Evolutionary conservation across 768 basidiomycete genomes (phyloP).

Genomic region (Pisolithus albus): DNA sequence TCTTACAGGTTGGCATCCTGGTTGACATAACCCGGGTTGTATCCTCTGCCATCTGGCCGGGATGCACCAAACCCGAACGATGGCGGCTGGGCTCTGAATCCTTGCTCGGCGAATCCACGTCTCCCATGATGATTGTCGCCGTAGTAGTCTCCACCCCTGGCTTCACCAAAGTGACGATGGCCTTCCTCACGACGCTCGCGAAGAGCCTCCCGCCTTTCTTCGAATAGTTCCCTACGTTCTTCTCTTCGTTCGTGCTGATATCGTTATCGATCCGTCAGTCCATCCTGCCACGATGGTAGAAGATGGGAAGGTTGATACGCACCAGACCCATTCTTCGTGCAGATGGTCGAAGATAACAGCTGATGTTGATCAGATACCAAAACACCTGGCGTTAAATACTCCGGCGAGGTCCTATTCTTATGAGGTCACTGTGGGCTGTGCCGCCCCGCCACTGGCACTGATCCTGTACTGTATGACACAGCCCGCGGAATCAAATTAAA

Average conservation of each 20-base stretch:
- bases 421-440: no score
- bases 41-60: background rate
- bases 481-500: no score
- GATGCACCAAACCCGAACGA: background rate
- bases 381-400: no score
- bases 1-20: background rate
- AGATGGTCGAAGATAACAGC: no score
- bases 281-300: background rate
- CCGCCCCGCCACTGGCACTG: no score
- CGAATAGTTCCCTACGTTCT: background rate
- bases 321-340: no score
- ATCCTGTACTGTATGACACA: no score
- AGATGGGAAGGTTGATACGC: no score
- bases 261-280: background rate
- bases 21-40: background rate
- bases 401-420: no score
- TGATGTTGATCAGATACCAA: no score
- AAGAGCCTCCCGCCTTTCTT: no score
- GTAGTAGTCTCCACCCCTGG: background rate
- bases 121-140: background rate
- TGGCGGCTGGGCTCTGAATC: background rate
- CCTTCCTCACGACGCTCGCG: background rate
- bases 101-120: background rate
- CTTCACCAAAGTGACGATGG: background rate
- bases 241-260: background rate